These are phyloP conservation scores for Pistacia integerrima DNA, from an alignment of 345 rosid species.

Conservation along the genomic window DNA sequence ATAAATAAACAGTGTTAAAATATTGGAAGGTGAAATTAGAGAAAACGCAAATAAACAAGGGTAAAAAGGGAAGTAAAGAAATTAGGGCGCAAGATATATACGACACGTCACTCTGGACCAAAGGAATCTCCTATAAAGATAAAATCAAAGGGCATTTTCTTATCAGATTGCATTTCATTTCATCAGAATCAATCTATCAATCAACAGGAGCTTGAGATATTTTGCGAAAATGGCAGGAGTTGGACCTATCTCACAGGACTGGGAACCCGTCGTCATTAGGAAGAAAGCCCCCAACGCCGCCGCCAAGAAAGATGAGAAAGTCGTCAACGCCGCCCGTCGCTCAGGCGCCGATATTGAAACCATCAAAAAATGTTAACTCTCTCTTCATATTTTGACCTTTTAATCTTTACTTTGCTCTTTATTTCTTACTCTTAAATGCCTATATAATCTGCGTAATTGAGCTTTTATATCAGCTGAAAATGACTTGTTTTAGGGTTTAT, in stretches of 20 bases:
- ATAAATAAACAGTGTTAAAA: neutral
- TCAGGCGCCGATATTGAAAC: slow-evolving; percentile 79
- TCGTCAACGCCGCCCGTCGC: slow-evolving; percentile 88
- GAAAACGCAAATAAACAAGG: neutral
- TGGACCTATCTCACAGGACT: slow-evolving; percentile 81
- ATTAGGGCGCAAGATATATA: neutral
- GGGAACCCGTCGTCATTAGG: slow-evolving; percentile 87
- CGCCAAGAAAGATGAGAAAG: slow-evolving; percentile 78
- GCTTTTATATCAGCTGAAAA: too few relatives aligned
- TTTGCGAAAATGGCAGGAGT: slow-evolving; percentile 49
- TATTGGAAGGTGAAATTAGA: neutral
- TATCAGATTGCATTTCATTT: too few relatives aligned
- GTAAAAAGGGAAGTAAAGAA: neutral
- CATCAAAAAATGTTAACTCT: slow-evolving; percentile 49
- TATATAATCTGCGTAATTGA: neutral
- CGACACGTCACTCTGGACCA: neutral
- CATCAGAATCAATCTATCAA: neutral
- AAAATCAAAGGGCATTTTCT: too few relatives aligned
- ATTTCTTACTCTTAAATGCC: neutral
- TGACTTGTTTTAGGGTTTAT: too few relatives aligned
- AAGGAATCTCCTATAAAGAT: neutral
- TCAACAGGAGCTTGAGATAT: neutral
- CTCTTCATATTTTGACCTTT: neutral
- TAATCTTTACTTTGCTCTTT: neutral
- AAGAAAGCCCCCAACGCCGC: slow-evolving; percentile 72